These are phyloP conservation scores for Phytomonas francai DNA, from an alignment of 208 protist species.

Conservation along the genomic window DNA sequence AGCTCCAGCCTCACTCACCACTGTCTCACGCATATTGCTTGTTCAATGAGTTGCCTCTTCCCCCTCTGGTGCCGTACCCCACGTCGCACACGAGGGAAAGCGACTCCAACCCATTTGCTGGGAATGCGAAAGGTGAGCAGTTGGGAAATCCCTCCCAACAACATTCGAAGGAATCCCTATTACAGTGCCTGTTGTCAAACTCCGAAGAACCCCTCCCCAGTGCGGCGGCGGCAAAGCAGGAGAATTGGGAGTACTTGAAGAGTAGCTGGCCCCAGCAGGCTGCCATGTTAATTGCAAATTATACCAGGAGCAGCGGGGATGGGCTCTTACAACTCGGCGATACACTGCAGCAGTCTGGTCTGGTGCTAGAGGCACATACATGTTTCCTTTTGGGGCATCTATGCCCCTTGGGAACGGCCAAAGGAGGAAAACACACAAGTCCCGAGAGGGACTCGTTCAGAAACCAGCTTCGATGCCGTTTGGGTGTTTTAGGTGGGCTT, in stretches of 20 bases:
- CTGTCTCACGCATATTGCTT: constrained; percentile 75
- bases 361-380: constrained; percentile 56
- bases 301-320: constrained; percentile 45
- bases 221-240: constrained; percentile 3
- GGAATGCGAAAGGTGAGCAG: not conserved
- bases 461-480: constrained; percentile 39
- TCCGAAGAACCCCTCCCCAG: not conserved
- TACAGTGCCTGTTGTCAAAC: not conserved
- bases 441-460: not conserved
- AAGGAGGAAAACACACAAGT: not conserved
- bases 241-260: constrained; percentile 16
- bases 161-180: not conserved
- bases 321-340: constrained; percentile 43
- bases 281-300: constrained; percentile 52
- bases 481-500: constrained; percentile 49
- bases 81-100: not conserved
- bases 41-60: constrained; percentile 70
- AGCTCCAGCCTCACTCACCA: constrained; percentile 44
- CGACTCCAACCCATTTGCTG: not conserved
- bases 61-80: constrained; percentile 29
- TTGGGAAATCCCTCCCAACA: no score
- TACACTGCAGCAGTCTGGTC: constrained; percentile 25
- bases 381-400: constrained; percentile 62
- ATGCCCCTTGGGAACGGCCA: constrained; percentile 22
- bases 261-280: constrained; percentile 47